Evolutionary conservation across 257 asterid genomes (phyloP), one percentile per base, ranked within the genome.

Genomic region (Salvia rosmarinus): DNA sequence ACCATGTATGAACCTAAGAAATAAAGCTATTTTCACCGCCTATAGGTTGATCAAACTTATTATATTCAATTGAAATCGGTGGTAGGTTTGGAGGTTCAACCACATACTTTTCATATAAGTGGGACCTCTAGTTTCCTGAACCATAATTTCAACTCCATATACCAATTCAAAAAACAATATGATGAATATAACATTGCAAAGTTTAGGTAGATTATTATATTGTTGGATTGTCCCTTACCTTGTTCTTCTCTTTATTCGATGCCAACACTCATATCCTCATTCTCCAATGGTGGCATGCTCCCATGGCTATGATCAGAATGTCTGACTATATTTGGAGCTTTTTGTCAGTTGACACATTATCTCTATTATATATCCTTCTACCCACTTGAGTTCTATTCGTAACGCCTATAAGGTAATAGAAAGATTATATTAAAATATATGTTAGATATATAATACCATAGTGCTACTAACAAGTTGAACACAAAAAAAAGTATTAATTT

Each of bases 131-230:
- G 5, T 1, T 21, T 10, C 9, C 9, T 56, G 13, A 10, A 0
- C 63, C 2, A 14, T 10, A 21, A 30, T 4, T 30, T 21, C 23
- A 9, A 85, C 6, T 85, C 92, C 5, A 30, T 1, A 30, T 30
- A 4, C 35, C 35, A 4, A 30, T n/a, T n/a, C n/a, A 2, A 30
- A 30, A 4, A 1, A 4, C 4, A 30, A 30, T 30, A 30, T 30
- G 35, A 30, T 30, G 2, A 30, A 4, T 30, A 2, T 2, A 30
- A 1, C 4, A 30, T 30, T 30, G 4, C 2, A 30, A n/a, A n/a
- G n/a, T n/a, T n/a, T 30, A 30, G 3, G 4, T 1, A 30, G 4
- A 2, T 30, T 30, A 4, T 30, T 4, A 4, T 4, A 30, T 1
- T 30, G 35, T 30, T 5, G 9, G 6, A 16, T 30, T 5, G 28